phyloP scores from a whole-genome alignment of 140 eudicot genomes.

The Erigeron philadelphicus region DNA sequence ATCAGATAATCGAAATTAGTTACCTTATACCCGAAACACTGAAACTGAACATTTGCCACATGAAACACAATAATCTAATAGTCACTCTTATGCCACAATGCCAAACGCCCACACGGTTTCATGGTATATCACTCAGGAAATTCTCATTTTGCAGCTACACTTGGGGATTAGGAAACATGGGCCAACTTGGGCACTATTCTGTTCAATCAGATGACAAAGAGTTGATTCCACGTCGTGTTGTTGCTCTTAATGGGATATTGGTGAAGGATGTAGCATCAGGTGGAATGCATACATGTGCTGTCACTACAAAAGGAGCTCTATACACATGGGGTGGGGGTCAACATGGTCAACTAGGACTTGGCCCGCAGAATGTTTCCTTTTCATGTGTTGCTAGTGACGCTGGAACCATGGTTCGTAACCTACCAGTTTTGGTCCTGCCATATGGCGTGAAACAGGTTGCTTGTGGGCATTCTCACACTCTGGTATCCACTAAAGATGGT shows the following conservation, averaged over 20 bases:
- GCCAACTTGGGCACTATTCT: conserved; percentile 96
- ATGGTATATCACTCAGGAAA: conserved; percentile 1
- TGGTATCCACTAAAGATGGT: conserved; percentile 74
- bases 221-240: conserved; percentile 81
- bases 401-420: conserved; percentile 65
- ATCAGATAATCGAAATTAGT: background rate
- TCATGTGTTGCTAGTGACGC: conserved; percentile 56
- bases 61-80: background rate
- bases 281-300: conserved; percentile 90
- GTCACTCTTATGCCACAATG: background rate
- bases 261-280: conserved; percentile 80
- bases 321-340: conserved; percentile 97
- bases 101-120: background rate
- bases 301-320: conserved; percentile 74
- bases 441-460: conserved; percentile 69
- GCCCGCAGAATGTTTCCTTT: conserved; percentile 66
- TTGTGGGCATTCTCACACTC: conserved; percentile 96
- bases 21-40: background rate
- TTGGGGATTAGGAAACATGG: conserved; percentile 96
- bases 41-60: background rate
- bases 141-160: conserved; percentile 57
- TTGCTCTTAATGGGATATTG: conserved; percentile 71
- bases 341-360: conserved; percentile 88
- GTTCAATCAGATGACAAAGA: conserved; percentile 88
- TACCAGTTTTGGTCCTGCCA: conserved; percentile 78